Base-by-base conservation (phyloP, 805 yeast species). In the Sugiyamaella americana region DNA sequence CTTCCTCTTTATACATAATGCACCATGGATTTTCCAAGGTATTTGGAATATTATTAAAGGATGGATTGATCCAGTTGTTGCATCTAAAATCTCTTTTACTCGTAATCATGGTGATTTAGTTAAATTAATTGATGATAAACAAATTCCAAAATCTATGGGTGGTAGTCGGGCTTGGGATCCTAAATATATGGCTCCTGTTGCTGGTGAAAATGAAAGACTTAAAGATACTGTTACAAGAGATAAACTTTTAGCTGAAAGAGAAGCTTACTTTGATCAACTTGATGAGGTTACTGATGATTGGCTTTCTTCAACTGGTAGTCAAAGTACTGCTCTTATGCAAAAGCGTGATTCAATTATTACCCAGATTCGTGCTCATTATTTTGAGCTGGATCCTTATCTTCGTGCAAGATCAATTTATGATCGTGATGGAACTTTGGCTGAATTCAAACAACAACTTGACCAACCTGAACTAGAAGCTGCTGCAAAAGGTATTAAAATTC, bases 51-150 rank as follows among this genome's bases (percentile, higher is more conserved):
- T 91, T 56, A 80, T 93, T 58, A 87, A 87, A 65, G 81, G 82
- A 57, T 91, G 97, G 98, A 72, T 91, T 48, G 98, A 93, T 62
- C 98, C 98, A 2, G 96, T 87, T 20, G 97, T 91, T 46, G 95
- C 96, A 0, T 74, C 91, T 21, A 91, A 91, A 66, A 87, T 93
- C 57, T 76, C 78, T 38, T 93, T 91, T 67, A 85, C 96, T 20
- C 83, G 84, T 59, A 72, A 71, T 53, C 62, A 70, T 21, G 75
- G 79, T 47, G 97, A 93, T 47, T 66, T 91, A 57, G 71, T 69
- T 40, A 73, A 82, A 55, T 78, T 70, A 62, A 78, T 91, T 35
- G 80, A 76, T 39, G 60, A 66, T 23, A 69, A 76, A 22, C 71
- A 77, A 57, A 73, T 93, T 52, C 89, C 95, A 24, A 68, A 71